These are phyloP conservation scores for Chalara sp. DNA, from an alignment of 2,329 filamentous ascomycete genomes.

Conservation along the genomic window DNA sequence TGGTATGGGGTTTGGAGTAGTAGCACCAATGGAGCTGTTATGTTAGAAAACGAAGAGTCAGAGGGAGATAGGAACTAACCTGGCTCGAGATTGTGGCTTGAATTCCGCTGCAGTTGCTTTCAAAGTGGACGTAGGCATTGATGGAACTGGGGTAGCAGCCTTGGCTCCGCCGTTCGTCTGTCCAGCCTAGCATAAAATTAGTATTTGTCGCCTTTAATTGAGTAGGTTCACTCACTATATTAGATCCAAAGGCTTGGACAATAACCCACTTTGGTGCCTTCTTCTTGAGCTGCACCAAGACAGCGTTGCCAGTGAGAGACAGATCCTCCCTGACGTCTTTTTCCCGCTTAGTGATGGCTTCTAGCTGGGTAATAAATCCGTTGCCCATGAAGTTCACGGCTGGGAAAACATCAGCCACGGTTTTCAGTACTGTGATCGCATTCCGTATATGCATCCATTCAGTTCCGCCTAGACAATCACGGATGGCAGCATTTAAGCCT, in stretches of 20 bases:
- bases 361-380: constrained; percentile 56
- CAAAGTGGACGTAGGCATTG: constrained; percentile 29
- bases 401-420: constrained; percentile 76
- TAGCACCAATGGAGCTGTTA: constrained; percentile 23
- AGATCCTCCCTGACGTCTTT: constrained; percentile 63
- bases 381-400: constrained; percentile 82
- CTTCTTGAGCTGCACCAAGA: constrained; percentile 63
- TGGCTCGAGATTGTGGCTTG: constrained; percentile 41
- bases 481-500: constrained; percentile 71
- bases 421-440: constrained; percentile 82
- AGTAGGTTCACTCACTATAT: constrained; percentile 42
- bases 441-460: constrained; percentile 99
- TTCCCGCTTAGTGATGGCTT: constrained; percentile 59
- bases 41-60: constrained; percentile 13
- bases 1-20: constrained; percentile 22
- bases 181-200: background rate
- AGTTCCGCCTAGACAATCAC: constrained; percentile 69
- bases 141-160: constrained; percentile 2
- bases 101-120: constrained; percentile 58
- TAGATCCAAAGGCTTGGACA: constrained; percentile 65
- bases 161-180: constrained; percentile 9
- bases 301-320: constrained; percentile 65
- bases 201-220: constrained; percentile 3
- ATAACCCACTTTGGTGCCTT: constrained; percentile 64
- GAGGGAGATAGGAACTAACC: constrained; percentile 16